Conservation (phyloP, 768 basidiomycete genomes). For the Tulasnella sp. region DNA sequence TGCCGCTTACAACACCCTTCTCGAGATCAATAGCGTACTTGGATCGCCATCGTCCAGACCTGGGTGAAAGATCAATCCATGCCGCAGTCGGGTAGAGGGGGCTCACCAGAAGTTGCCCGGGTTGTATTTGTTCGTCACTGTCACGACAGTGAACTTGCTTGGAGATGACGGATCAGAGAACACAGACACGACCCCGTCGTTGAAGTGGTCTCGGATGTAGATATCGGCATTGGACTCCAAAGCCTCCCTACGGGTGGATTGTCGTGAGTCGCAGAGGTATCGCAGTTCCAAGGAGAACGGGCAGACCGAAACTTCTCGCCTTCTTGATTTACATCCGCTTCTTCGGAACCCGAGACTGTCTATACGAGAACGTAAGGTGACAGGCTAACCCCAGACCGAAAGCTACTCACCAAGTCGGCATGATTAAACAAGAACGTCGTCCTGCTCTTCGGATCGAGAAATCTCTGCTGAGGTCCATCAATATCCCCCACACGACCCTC, state of each 20-base stretch:
- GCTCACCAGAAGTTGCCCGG: constrained; percentile 80
- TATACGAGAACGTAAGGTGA: constrained; percentile 24
- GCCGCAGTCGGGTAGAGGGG: too few relatives aligned
- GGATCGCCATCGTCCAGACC: constrained; percentile 94
- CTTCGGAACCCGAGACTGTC: constrained; percentile 67
- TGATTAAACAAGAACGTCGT: constrained; percentile 78
- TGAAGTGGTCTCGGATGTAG: constrained; percentile 73
- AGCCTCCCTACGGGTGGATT: constrained; percentile 38
- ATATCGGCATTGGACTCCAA: constrained; percentile 53
- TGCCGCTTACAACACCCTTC: constrained; percentile 51
- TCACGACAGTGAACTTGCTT: constrained; percentile 51
- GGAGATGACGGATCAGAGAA: constrained; percentile 36
- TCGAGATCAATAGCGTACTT: constrained; percentile 64
- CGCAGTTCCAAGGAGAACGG: background rate
- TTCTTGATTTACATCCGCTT: constrained; percentile 46
- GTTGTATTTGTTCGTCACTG: constrained; percentile 96
- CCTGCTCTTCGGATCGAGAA: constrained; percentile 71
- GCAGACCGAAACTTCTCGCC: constrained; percentile 65
- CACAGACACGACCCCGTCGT: constrained; percentile 62
- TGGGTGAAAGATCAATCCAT: constrained; percentile 24
- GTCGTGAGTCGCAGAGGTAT: background rate
- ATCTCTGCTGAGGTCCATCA: constrained; percentile 48
- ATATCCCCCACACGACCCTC: constrained; percentile 41
- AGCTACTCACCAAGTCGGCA: constrained; percentile 50
- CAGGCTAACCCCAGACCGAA: background rate